These are phyloP conservation scores for Camillea tinctor DNA, from an alignment of 2,329 filamentous ascomycete species.

Conservation along the genomic window DNA sequence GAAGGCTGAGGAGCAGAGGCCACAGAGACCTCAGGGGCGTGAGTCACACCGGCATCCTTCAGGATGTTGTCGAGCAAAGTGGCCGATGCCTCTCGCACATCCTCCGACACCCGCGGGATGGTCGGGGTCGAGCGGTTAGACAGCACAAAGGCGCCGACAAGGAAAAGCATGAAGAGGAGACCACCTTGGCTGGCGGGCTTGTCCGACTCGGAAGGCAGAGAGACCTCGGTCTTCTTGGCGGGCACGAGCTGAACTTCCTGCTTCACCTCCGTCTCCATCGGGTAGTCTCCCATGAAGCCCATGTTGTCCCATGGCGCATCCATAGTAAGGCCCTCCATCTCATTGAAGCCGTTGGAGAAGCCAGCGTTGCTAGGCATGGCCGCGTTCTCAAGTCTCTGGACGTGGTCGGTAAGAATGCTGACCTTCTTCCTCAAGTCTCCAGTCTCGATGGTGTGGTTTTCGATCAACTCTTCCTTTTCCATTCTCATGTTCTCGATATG, in stretches of 20 bases:
- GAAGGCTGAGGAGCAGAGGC: slow-evolving; percentile 53
- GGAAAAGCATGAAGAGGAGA: slow-evolving; percentile 89
- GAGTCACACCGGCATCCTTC: slow-evolving; percentile 70
- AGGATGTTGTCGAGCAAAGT: slow-evolving; percentile 77
- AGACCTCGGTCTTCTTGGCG: slow-evolving; percentile 52
- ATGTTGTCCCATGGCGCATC: slow-evolving; percentile 80
- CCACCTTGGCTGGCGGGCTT: slow-evolving; percentile 74
- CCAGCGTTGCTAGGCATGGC: slow-evolving; percentile 58
- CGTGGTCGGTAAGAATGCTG: slow-evolving; percentile 71
- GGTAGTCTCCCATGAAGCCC: slow-evolving; percentile 72
- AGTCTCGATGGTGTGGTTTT: slow-evolving; percentile 84
- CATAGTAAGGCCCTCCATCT: slow-evolving; percentile 83
- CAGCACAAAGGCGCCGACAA: slow-evolving; percentile 93
- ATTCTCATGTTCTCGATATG: slow-evolving; percentile 74
- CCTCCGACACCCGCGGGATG: slow-evolving; percentile 76
- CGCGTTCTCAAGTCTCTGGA: slow-evolving; percentile 67
- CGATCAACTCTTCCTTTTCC: slow-evolving; percentile 91
- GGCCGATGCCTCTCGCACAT: slow-evolving; percentile 75
- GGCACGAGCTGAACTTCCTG: slow-evolving; percentile 55
- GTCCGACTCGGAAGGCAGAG: slow-evolving; percentile 50
- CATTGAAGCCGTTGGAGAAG: slow-evolving; percentile 70
- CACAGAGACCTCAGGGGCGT: slow-evolving; percentile 41
- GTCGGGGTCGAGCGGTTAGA: slow-evolving; percentile 74
- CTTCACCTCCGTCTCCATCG: slow-evolving; percentile 62
- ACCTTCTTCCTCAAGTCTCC: slow-evolving; percentile 92